Evolutionary conservation across 192 early-diverging fungal species (phyloP).

Genomic region (Geosiphon pyriformis): DNA sequence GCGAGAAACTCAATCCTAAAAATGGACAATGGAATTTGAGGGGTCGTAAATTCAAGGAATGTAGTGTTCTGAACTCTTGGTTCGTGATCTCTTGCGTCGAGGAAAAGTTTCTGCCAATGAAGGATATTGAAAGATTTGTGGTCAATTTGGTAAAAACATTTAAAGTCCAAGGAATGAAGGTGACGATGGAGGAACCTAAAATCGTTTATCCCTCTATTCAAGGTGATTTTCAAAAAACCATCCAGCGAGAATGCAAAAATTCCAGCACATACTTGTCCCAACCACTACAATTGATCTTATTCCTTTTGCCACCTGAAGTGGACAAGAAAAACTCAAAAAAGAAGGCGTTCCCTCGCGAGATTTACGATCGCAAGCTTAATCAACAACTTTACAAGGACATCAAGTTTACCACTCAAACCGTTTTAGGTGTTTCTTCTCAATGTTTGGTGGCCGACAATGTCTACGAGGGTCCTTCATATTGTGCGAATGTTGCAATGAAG

Average conservation of each 20-base stretch:
- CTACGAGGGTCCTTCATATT: slow-evolving; percentile 60
- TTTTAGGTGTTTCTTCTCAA: slow-evolving; percentile 73
- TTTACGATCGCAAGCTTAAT: not conserved
- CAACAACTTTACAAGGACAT: slow-evolving; percentile 64
- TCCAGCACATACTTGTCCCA: slow-evolving; percentile 57
- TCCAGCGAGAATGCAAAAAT: slow-evolving; percentile 65
- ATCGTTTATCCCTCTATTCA: slow-evolving; percentile 46
- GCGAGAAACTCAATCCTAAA: slow-evolving; percentile 43
- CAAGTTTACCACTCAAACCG: slow-evolving; percentile 72
- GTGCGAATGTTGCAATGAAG: slow-evolving; percentile 80
- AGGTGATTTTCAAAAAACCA: slow-evolving; percentile 59
- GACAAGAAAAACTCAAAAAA: slow-evolving; percentile 74
- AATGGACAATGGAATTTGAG: slow-evolving; percentile 87
- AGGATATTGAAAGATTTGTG: slow-evolving; percentile 64
- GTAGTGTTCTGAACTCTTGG: slow-evolving; percentile 75
- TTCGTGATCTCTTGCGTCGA: slow-evolving; percentile 74
- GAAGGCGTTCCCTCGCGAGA: too few relatives aligned
- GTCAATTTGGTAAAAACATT: slow-evolving; percentile 67
- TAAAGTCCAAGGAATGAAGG: slow-evolving; percentile 64
- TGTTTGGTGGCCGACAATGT: slow-evolving; percentile 75
- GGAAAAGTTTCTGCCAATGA: slow-evolving; percentile 43
- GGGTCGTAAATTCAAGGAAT: slow-evolving; percentile 73
- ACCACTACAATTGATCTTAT: slow-evolving; percentile 74
- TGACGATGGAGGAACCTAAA: slow-evolving; percentile 40
- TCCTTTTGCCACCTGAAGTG: slow-evolving; percentile 76